Conservation (phyloP, 2,329 filamentous ascomycete species). For the Botrytis medusae region DNA sequence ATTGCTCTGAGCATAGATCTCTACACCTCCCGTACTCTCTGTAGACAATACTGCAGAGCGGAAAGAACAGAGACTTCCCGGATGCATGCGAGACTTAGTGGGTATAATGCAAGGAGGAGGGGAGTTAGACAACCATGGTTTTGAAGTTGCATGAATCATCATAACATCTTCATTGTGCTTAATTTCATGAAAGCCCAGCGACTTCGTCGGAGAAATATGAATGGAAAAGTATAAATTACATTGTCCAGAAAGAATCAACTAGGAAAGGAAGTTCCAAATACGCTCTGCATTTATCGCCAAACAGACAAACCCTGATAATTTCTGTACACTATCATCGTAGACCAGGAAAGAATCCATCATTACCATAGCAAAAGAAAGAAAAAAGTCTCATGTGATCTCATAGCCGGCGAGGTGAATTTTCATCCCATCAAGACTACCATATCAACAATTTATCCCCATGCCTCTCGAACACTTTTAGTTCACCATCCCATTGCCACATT, state of each 20-base stretch:
- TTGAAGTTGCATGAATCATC: neutral
- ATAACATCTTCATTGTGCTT: neutral
- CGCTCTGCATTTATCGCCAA: too few relatives aligned
- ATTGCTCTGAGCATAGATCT: neutral
- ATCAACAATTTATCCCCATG: neutral
- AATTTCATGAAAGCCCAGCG: neutral
- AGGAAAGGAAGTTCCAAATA: neutral
- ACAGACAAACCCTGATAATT: neutral
- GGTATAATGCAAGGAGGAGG: neutral
- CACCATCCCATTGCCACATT: neutral
- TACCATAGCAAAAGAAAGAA: neutral
- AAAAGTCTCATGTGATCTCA: neutral
- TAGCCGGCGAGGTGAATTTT: neutral
- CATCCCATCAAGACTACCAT: neutral
- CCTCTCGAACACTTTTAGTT: neutral
- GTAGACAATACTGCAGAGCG: neutral
- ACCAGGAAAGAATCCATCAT: neutral
- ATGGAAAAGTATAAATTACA: neutral
- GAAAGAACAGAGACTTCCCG: neutral
- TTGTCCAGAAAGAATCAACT: neutral
- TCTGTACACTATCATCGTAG: neutral
- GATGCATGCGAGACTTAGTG: neutral
- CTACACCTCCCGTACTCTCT: neutral
- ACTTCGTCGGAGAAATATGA: neutral
- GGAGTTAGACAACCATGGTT: rapidly evolving